Conservation (phyloP, 495 filamentous ascomycete species). For the Corynascus novoguineensis region DNA sequence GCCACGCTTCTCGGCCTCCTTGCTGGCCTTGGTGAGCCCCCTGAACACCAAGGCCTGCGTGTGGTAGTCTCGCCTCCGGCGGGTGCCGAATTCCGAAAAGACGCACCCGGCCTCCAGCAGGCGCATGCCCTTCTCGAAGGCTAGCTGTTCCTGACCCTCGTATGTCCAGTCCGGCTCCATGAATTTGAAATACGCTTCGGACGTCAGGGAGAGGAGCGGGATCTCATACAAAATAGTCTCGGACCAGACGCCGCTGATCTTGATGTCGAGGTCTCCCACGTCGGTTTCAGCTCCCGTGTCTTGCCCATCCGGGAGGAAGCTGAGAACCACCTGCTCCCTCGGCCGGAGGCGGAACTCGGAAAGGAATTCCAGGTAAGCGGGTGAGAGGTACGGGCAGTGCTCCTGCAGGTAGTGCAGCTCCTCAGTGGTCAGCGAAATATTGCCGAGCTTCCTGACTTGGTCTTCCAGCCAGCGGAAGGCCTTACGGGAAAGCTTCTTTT, state of each 20-base stretch:
- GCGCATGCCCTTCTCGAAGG: slow-evolving; percentile 66
- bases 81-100: slow-evolving; percentile 89
- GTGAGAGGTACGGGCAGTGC: slow-evolving; percentile 75
- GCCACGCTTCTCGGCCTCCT: slow-evolving; percentile 57
- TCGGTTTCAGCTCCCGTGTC: slow-evolving; percentile 64
- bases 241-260: slow-evolving; percentile 76
- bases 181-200: slow-evolving; percentile 96
- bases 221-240: slow-evolving; percentile 98
- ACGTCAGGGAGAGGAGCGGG: slow-evolving; percentile 82
- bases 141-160: slow-evolving; percentile 75
- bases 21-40: slow-evolving; percentile 68
- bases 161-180: slow-evolving; percentile 86
- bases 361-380: slow-evolving; percentile 73
- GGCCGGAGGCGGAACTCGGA: slow-evolving; percentile 74
- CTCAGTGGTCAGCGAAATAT: slow-evolving; percentile 67
- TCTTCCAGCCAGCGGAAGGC: slow-evolving; percentile 81
- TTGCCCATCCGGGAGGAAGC: slow-evolving; percentile 56
- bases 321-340: slow-evolving; percentile 66
- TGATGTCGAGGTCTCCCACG: slow-evolving; percentile 66
- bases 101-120: slow-evolving; percentile 77
- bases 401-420: slow-evolving; percentile 73
- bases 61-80: slow-evolving; percentile 83
- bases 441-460: slow-evolving; percentile 75
- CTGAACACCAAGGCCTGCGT: slow-evolving; percentile 89
- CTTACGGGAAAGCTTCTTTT: slow-evolving; percentile 79